A percentile compares a stretch with the other conserved stretches of the same genome.
Evolutionary conservation across 495 filamentous ascomycete genomes (phyloP).

Genomic region (Penicillium steckii): DNA sequence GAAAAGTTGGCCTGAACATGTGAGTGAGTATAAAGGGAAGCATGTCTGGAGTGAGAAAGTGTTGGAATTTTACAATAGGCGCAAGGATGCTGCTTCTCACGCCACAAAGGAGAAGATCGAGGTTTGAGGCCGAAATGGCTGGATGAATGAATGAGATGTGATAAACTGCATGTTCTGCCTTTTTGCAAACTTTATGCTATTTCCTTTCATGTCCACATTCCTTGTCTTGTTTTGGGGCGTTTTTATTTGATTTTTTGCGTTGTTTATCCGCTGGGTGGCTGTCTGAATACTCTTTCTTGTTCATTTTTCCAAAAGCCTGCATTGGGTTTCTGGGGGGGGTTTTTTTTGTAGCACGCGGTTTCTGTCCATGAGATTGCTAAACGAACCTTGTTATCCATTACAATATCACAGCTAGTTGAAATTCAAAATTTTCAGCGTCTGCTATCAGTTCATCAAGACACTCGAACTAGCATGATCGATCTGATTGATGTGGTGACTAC

Average conservation of each 20-base stretch:
- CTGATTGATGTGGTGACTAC: not conserved
- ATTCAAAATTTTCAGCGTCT: not conserved
- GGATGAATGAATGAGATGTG: constrained; percentile 1
- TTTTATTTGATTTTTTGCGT: constrained; percentile 13
- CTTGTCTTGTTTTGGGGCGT: constrained; percentile 14
- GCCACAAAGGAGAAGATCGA: constrained; percentile 23
- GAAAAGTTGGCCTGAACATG: constrained; percentile 51
- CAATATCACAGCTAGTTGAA: not conserved
- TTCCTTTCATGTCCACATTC: not conserved
- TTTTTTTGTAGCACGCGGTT: no score
- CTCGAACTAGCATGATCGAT: not conserved
- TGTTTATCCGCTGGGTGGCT: constrained; percentile 34
- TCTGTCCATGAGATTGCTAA: no score
- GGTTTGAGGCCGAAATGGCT: constrained; percentile 12
- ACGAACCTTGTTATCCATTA: not conserved
- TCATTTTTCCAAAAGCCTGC: not conserved
- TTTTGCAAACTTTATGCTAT: not conserved
- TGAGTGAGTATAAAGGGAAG: constrained; percentile 52
- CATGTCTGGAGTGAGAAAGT: constrained; percentile 49
- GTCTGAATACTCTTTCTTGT: constrained; percentile 25
- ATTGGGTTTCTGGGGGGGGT: not conserved
- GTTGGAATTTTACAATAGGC: constrained; percentile 42
- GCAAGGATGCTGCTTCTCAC: constrained; percentile 8
- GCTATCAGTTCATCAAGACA: not conserved
- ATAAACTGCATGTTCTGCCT: not conserved